Evolutionary conservation across 169 alveolate species (phyloP), one percentile per base, ranked within the genome.

Genomic region (Plasmodium gallinaceum): DNA sequence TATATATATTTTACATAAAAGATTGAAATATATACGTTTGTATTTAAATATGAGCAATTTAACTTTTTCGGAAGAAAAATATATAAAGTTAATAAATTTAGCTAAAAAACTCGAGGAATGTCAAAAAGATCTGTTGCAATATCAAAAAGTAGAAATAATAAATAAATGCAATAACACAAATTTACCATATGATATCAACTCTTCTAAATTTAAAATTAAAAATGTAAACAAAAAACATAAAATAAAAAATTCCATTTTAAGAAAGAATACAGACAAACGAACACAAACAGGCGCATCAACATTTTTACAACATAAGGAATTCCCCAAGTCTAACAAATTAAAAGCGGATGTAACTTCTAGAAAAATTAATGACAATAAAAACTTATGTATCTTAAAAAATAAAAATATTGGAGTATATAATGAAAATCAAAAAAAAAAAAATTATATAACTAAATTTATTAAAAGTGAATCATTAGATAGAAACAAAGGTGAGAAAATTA

Each of bases 51-150:
- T 58, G 71, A 42, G 60, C 20, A 7, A 48, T 61, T 43, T 60
- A 1, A 26, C 12, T 20, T 42, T 46, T 16, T 51, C 76, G 0
- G 60, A 76, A 37, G 20, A 45, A 45, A 76, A 76, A 32, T 76
- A 76, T 48, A 12, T 62, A 14, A 58, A 62, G 24, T n/a, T 76
- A 9, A 16, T 76, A 26, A 42, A 57, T 60, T 18, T 76, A 54
- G 76, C 76, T 10, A 76, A 65, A 62, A 42, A 76, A 16, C 20
- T 51, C 32, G 48, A 76, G 1, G 16, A 52, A 24, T 76, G 89
- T 39, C 74, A 76, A 37, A 62, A 51, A 26, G 76, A 76, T 54
- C 16, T 76, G n/a, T 26, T 76, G 32, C 10, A 14, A 22, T 37
- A 64, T 64, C 78, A 45, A 5, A 46, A 24, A 46, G 45, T 9